Evolutionary conservation across 768 basidiomycete species (phyloP).

Genomic region (Amanita pseudoporphyria): DNA sequence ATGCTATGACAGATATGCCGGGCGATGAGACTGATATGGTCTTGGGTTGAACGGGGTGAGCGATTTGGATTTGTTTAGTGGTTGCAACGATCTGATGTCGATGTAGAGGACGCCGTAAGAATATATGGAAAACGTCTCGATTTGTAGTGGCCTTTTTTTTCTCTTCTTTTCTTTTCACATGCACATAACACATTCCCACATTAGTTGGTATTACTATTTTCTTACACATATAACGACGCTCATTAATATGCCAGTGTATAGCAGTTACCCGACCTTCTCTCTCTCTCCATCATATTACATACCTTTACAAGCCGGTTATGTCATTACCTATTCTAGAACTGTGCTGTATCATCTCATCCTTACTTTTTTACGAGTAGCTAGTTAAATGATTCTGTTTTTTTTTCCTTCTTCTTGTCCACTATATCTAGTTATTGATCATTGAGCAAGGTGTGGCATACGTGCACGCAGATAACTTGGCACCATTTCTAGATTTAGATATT

Average conservation of each 20-base stretch:
- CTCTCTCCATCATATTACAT: not conserved
- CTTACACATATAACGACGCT: not conserved
- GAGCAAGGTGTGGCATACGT: no score
- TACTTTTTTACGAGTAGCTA: not conserved
- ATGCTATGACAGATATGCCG: not conserved
- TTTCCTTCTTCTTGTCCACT: no score
- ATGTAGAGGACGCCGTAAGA: not conserved
- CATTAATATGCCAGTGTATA: slow-evolving; percentile 1
- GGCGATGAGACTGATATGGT: slow-evolving; percentile 3
- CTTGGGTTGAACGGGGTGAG: not conserved
- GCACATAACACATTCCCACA: not conserved
- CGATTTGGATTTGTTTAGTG: not conserved
- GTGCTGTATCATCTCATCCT: slow-evolving; percentile 4
- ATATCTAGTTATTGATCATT: no score
- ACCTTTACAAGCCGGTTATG: not conserved
- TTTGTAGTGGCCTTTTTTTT: no score
- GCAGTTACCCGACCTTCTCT: slow-evolving; percentile 5
- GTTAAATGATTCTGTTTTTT: no score
- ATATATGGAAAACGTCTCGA: not conserved
- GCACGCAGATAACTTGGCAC: no score
- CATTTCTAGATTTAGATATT: no score
- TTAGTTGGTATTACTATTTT: not conserved
- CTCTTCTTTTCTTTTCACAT: not conserved
- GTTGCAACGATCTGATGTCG: not conserved
- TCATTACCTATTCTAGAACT: slow-evolving; percentile 1